Evolutionary conservation across 441 rosid species (phyloP).

Genomic region (Metrosideros polymorpha): DNA sequence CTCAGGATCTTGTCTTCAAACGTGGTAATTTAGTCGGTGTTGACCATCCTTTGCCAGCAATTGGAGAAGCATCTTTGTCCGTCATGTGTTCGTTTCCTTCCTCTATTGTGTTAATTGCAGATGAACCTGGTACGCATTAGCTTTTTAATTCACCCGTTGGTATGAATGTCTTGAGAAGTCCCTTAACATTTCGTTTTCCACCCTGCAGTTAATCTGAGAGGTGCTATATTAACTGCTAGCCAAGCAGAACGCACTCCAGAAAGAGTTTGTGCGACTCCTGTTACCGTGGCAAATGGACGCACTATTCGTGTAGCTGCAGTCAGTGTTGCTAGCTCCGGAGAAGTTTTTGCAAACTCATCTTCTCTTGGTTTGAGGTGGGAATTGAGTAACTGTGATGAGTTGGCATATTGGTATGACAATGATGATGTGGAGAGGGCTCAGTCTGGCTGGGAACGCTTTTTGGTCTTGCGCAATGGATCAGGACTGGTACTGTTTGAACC

Average conservation of each 20-base stretch:
- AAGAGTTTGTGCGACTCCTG: constrained; percentile 45
- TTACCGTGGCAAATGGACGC: constrained; percentile 88
- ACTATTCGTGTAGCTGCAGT: constrained; percentile 78
- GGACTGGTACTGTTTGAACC: constrained; percentile 56
- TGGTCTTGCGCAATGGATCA: constrained; percentile 70
- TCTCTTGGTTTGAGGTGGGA: constrained; percentile 86
- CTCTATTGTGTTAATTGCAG: constrained; percentile 64
- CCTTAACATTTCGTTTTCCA: neutral
- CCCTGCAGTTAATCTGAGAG: constrained; percentile 59
- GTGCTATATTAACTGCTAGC: constrained; percentile 46
- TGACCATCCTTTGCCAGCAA: constrained; percentile 74
- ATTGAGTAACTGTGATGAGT: constrained; percentile 52
- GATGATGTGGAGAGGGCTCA: constrained; percentile 35
- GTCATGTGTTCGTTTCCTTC: constrained; percentile 71
- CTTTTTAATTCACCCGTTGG: neutral
- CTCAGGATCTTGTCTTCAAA: constrained; percentile 61
- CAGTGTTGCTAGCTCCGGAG: constrained; percentile 55
- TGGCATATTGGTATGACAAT: constrained; percentile 70
- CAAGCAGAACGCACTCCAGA: constrained; percentile 54
- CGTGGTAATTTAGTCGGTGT: constrained; percentile 84
- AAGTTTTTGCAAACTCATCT: constrained; percentile 91
- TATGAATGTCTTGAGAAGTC: neutral
- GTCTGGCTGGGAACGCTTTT: constrained; percentile 80
- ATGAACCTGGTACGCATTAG: constrained; percentile 68
- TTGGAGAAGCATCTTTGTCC: constrained; percentile 53